Base-by-base conservation (phyloP, 2,329 filamentous ascomycete genomes). In the Simplicillium aogashimaense region DNA sequence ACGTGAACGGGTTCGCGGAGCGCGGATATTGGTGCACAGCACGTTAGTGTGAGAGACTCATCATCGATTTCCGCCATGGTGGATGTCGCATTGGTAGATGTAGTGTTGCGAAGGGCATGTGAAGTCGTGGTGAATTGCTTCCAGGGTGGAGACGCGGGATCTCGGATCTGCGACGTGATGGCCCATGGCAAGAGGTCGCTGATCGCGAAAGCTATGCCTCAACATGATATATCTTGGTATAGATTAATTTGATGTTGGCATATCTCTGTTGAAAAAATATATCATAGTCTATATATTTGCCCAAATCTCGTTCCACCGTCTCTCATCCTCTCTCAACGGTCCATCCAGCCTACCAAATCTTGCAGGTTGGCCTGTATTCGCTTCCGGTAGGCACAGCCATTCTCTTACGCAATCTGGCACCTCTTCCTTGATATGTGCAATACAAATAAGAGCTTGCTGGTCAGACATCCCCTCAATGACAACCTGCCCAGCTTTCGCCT, bases 371-470 rank as follows among this genome's bases (percentile, higher is more conserved):
- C 74, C 74, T 2, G 76, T 76, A 39, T 81, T 83, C 3, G 81
- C 72, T 59, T 89, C 83, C 1, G 90, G 88, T 25, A 95, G 66
- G 56, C 86, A 89, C 38, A 97, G 69, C 83, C 85, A 97, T 55
- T 94, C 79, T 36, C 86, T 67, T 17, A 95, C 75, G 48, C 81
- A 82, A 37, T 82, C 80, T 0, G 92, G 92, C 9, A 97, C 84
- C 60, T 98, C 92, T 52, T 95, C 88, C 46, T 80, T 81, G 45
- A 90, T 72, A 63, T 98, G 92, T 45, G 87, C 92, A 44, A 97
- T 90, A 47, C 89, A 87, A n/a, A 97, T 74, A 40, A 98, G 64
- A 1, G 88, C 88, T 61, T 97, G 90, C 16, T 76, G 60, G 1
- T 78, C 66, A 2, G 71, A 70, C 41, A 95, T 60, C 0, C 87